phyloP scores from a whole-genome alignment of 2,329 filamentous ascomycete genomes.

The Calonectria pseudoturangicola region DNA sequence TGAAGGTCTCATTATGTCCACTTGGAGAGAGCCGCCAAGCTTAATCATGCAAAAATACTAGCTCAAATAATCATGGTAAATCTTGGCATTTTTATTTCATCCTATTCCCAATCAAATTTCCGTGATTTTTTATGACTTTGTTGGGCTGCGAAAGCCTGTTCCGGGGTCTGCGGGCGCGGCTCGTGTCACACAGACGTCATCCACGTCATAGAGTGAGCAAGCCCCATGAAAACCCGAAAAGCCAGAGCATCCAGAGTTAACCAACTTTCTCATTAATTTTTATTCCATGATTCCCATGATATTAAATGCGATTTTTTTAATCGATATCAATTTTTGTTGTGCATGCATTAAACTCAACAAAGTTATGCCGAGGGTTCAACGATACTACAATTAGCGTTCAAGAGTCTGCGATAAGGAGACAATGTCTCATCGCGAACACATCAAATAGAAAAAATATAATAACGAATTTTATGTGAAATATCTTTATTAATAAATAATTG shows the following conservation, averaged over 20 bases:
- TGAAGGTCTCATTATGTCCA: conserved; percentile 3
- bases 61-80: no score
- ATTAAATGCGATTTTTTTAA: neutral
- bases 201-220: conserved; percentile 21
- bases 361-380: no score
- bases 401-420: no score
- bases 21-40: neutral
- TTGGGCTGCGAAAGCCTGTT: neutral
- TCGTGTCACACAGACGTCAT: conserved; percentile 25
- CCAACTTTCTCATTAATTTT: neutral
- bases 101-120: neutral
- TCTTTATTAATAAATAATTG: no score
- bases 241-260: neutral
- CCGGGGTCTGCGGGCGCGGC: neutral
- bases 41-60: neutral
- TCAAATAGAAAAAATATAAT: no score
- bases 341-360: neutral
- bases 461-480: no score
- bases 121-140: neutral
- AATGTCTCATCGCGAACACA: no score
- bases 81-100: neutral
- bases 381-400: no score
- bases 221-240: neutral
- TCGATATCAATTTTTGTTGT: neutral
- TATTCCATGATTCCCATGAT: neutral